These are phyloP conservation scores for Botrytis porri DNA, from an alignment of 2,329 filamentous ascomycete species.

Conservation along the genomic window DNA sequence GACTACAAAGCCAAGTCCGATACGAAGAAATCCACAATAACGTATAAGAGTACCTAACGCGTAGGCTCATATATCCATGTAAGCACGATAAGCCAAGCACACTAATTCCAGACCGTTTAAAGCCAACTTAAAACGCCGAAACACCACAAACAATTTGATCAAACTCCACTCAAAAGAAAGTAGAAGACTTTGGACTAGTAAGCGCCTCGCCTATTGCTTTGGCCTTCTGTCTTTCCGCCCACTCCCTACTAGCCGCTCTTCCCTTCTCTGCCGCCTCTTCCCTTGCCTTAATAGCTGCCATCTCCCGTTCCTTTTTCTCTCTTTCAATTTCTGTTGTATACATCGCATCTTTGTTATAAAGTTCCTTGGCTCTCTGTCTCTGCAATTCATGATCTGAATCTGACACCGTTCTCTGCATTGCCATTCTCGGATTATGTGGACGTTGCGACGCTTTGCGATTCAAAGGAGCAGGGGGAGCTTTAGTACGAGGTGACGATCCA, in stretches of 20 bases:
- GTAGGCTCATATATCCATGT: not conserved
- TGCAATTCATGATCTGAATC: conserved; percentile 51
- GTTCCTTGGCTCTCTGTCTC: conserved; percentile 51
- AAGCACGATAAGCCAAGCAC: not conserved
- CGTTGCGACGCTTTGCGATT: conserved; percentile 30
- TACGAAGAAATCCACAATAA: not conserved
- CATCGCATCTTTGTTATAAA: conserved; percentile 52
- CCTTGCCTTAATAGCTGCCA: conserved; percentile 52
- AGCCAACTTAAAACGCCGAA: not conserved
- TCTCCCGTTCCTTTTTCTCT: conserved; percentile 54
- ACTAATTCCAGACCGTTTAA: not conserved
- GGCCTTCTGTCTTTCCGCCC: conserved; percentile 55
- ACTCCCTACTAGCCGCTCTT: conserved; percentile 56
- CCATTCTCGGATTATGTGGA: conserved; percentile 26
- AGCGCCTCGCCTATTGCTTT: conserved; percentile 29
- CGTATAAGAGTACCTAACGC: not conserved
- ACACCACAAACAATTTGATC: not conserved
- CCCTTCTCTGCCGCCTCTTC: conserved; percentile 61
- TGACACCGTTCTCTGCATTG: conserved; percentile 47
- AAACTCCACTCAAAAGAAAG: conserved; percentile 25
- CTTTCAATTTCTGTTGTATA: conserved; percentile 48
- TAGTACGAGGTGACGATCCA: conserved; percentile 33
- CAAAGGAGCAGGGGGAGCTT: conserved; percentile 24
- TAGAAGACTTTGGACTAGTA: conserved; percentile 32
- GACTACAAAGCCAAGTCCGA: not conserved